These are phyloP conservation scores for Onygenales sp. DNA, from an alignment of 2,329 filamentous ascomycete genomes.

Conservation along the genomic window DNA sequence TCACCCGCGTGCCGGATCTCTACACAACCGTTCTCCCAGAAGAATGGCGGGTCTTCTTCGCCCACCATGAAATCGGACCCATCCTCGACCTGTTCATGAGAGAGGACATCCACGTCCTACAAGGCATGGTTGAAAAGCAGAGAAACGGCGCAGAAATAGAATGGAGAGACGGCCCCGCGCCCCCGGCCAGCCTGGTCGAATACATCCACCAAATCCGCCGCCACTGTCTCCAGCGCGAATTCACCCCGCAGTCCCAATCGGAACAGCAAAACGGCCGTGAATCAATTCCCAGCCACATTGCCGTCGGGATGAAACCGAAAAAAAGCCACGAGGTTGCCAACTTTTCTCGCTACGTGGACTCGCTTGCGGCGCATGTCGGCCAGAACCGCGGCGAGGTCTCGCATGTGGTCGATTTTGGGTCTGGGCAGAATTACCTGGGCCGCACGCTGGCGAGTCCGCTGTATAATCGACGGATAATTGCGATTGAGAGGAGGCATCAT, in stretches of 20 bases:
- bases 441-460: constrained; percentile 74
- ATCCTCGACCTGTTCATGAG: constrained; percentile 74
- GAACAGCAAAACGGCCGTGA: constrained; percentile 34
- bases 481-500: constrained; percentile 76
- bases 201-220: constrained; percentile 65
- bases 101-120: constrained; percentile 53
- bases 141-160: constrained; percentile 3
- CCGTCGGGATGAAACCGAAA: constrained; percentile 90
- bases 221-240: constrained; percentile 57
- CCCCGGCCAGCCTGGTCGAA: constrained; percentile 51
- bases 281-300: constrained; percentile 58
- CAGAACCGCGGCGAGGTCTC: constrained; percentile 47
- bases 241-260: constrained; percentile 30
- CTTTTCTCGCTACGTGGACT: constrained; percentile 77
- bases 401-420: constrained; percentile 91
- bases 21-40: constrained; percentile 67
- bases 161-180: constrained; percentile 37
- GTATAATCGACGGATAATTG: constrained; percentile 79
- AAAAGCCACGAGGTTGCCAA: constrained; percentile 89
- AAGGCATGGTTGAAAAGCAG: constrained; percentile 10
- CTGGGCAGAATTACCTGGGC: constrained; percentile 92
- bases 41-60: constrained; percentile 75
- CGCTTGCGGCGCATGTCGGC: constrained; percentile 50
- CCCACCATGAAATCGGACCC: constrained; percentile 59
- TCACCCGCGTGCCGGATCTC: constrained; percentile 73